phyloP scores from a whole-genome alignment of 1,139 yeast species.

The Geotrichum candidum region DNA sequence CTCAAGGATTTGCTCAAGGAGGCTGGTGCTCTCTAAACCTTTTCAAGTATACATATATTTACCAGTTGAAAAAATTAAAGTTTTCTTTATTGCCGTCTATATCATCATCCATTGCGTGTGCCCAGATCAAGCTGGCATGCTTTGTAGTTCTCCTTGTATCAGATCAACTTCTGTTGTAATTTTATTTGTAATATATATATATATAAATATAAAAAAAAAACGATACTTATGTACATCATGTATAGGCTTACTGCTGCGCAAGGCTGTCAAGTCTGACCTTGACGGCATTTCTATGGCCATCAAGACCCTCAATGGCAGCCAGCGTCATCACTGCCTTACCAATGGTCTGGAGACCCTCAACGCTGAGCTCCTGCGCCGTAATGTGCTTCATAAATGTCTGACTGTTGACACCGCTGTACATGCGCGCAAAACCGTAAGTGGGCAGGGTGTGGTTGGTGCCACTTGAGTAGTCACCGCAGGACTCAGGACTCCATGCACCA shows the following conservation, averaged over 20 bases:
- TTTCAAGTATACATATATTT: not conserved
- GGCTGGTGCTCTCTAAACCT: conserved; percentile 17
- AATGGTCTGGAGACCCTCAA: conserved; percentile 75
- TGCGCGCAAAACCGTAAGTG: conserved; percentile 95
- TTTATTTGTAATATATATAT: not conserved
- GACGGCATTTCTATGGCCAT: conserved; percentile 94
- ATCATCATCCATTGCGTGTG: not conserved
- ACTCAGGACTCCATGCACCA: conserved; percentile 93
- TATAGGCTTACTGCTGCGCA: not conserved
- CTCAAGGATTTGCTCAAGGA: conserved; percentile 33
- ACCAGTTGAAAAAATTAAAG: not conserved
- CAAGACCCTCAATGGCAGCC: conserved; percentile 95
- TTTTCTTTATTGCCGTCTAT: not conserved
- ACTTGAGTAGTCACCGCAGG: conserved; percentile 96
- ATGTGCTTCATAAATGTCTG: conserved; percentile 92
- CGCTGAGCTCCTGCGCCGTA: conserved; percentile 84
- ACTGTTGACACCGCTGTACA: conserved; percentile 95
- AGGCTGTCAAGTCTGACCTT: conserved; percentile 79
- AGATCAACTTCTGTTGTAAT: not conserved
- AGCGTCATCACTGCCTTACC: conserved; percentile 95
- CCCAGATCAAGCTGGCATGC: not conserved
- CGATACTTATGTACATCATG: not conserved
- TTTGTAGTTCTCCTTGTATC: not conserved
- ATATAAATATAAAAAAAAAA: not conserved
- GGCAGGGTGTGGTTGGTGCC: conserved; percentile 98